These are phyloP conservation scores for Diaporthe vexans DNA, from an alignment of 2,329 filamentous ascomycete species.

Conservation along the genomic window DNA sequence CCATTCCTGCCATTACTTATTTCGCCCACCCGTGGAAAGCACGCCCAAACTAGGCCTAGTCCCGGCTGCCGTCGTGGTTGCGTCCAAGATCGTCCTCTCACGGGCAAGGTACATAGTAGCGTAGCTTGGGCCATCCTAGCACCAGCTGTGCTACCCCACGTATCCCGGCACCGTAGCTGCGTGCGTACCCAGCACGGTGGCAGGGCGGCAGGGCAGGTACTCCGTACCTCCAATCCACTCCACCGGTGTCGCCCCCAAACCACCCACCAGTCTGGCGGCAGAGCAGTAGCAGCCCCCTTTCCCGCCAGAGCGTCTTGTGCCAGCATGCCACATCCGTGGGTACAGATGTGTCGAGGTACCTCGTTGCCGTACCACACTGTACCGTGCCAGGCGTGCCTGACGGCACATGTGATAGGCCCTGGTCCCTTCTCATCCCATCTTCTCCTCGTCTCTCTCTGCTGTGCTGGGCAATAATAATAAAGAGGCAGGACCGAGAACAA, in stretches of 20 bases:
- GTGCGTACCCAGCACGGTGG: slow-evolving; percentile 1
- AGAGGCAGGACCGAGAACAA: not conserved
- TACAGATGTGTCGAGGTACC: not conserved
- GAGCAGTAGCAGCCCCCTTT: slow-evolving; percentile 5
- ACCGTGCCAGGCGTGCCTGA: not conserved
- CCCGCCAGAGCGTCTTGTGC: not conserved
- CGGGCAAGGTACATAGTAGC: not conserved
- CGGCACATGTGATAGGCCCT: slow-evolving; percentile 26
- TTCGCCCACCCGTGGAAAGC: slow-evolving; percentile 15
- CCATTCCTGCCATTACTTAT: slow-evolving; percentile 24
- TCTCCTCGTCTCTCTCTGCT: not conserved
- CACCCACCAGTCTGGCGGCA: not conserved
- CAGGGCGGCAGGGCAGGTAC: not conserved
- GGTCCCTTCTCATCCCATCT: not conserved
- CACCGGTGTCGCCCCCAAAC: slow-evolving; percentile 28
- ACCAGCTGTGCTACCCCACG: not conserved
- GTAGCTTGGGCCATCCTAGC: slow-evolving; percentile 9
- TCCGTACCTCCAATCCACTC: slow-evolving; percentile 14
- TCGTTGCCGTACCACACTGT: not conserved
- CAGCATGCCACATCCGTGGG: no score
- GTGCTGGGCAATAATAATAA: not conserved
- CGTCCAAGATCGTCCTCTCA: slow-evolving; percentile 24
- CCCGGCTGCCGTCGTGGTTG: slow-evolving; percentile 27
- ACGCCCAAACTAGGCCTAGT: slow-evolving; percentile 5
- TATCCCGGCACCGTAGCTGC: slow-evolving; percentile 1